phyloP scores from a whole-genome alignment of 1,284 basidiomycete species.

The Ustilago trichophora region DNA sequence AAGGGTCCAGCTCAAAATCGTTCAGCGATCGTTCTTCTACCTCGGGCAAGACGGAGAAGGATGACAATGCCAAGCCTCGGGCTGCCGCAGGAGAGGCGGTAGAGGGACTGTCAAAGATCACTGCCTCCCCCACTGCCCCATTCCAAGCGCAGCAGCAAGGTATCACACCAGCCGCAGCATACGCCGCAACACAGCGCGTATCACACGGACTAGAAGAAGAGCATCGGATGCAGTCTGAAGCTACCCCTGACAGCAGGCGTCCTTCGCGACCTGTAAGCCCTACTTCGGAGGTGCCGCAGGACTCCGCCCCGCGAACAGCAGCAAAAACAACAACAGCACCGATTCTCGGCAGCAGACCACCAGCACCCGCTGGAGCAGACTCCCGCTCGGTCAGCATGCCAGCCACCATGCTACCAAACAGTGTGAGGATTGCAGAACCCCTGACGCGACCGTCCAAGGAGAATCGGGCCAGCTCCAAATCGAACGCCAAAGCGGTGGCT shows the following conservation, averaged over 20 bases:
- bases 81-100: background rate
- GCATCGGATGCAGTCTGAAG: background rate
- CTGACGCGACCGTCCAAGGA: slow-evolving; percentile 1
- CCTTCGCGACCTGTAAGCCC: slow-evolving; percentile 25
- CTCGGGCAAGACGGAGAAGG: slow-evolving; percentile 15
- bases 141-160: background rate
- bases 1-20: slow-evolving; percentile 13
- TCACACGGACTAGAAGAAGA: slow-evolving; percentile 32
- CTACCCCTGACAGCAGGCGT: background rate
- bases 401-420: slow-evolving; percentile 2
- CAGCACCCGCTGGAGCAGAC: background rate
- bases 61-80: background rate
- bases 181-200: slow-evolving; percentile 15
- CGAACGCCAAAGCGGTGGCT: slow-evolving; percentile 13
- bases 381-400: slow-evolving; percentile 34
- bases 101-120: background rate
- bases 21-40: slow-evolving; percentile 15
- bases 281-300: slow-evolving; percentile 1
- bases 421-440: slow-evolving; percentile 31
- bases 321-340: background rate
- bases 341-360: background rate
- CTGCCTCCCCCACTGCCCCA: background rate
- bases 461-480: slow-evolving; percentile 6
- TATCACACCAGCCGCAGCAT: slow-evolving; percentile 22
- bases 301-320: no score